These are phyloP conservation scores for Zygotorulaspora florentina DNA, from an alignment of 805 yeast genomes.

Conservation along the genomic window DNA sequence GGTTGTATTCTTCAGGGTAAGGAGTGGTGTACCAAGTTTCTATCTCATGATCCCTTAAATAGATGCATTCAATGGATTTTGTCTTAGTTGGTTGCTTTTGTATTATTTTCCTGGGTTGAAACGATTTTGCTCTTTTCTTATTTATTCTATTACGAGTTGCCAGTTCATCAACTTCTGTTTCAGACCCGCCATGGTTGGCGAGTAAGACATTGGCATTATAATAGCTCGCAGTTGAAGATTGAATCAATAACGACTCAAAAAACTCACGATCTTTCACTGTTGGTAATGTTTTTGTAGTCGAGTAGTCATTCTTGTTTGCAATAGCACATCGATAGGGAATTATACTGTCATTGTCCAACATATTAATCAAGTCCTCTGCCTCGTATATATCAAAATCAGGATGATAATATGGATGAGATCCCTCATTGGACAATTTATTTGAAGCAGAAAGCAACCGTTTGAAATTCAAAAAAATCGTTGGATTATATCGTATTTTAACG, in stretches of 20 bases:
- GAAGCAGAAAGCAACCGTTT: conserved; percentile 13
- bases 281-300: conserved; percentile 60
- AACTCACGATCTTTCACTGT: conserved; percentile 44
- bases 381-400: conserved; percentile 43
- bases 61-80: conserved; percentile 53
- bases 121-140: conserved; percentile 3
- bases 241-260: conserved; percentile 42
- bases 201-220: conserved; percentile 37
- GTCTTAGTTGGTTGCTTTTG: conserved; percentile 29
- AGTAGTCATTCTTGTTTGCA: conserved; percentile 49
- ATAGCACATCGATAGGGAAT: conserved; percentile 68
- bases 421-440: conserved; percentile 2
- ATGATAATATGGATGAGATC: conserved; percentile 2
- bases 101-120: conserved; percentile 4
- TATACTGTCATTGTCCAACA: conserved; percentile 20
- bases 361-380: conserved; percentile 18
- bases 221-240: conserved; percentile 40
- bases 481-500: conserved; percentile 27
- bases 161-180: conserved; percentile 22
- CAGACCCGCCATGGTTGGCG: conserved; percentile 22
- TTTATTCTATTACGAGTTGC: conserved; percentile 9
- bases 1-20: conserved; percentile 80
- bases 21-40: conserved; percentile 93
- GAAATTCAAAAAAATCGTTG: conserved; percentile 24
- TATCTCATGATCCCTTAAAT: conserved; percentile 67